Evolutionary conservation across 2,329 filamentous ascomycete genomes (phyloP).

Genomic region (Alternaria postmessia): DNA sequence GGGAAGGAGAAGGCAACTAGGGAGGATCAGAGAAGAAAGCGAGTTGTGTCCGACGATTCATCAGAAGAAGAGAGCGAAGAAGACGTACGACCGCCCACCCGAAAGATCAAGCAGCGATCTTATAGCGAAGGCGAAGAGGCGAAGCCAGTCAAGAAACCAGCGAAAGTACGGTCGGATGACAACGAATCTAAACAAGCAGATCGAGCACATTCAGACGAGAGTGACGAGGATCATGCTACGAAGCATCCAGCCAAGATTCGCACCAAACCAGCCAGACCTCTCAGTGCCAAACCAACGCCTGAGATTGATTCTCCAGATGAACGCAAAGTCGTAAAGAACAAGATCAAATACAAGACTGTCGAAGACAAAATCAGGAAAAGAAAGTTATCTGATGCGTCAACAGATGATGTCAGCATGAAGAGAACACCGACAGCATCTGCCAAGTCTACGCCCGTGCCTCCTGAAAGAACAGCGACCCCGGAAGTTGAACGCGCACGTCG

Average conservation of each 20-base stretch:
- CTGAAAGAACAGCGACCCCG: conserved; percentile 45
- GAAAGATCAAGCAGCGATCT: conserved; percentile 45
- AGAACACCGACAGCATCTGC: conserved; percentile 46
- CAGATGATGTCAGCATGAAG: conserved; percentile 41
- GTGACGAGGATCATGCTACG: conserved; percentile 37
- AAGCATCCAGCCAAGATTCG: conserved; percentile 39
- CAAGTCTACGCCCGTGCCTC: conserved; percentile 47
- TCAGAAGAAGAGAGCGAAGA: conserved; percentile 50
- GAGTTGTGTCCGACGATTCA: conserved; percentile 45
- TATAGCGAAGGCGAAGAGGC: conserved; percentile 47
- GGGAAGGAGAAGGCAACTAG: conserved; percentile 48
- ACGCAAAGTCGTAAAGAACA: conserved; percentile 41
- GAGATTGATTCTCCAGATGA: conserved; percentile 49
- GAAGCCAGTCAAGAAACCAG: conserved; percentile 43
- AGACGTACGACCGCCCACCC: conserved; percentile 46
- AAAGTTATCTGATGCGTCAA: conserved; percentile 42
- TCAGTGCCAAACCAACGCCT: conserved; percentile 42
- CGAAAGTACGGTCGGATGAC: conserved; percentile 43
- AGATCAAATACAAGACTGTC: conserved; percentile 43
- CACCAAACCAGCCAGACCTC: conserved; percentile 35
- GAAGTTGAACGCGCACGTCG: conserved; percentile 46
- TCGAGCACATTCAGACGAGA: conserved; percentile 40
- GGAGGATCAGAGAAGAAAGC: conserved; percentile 43
- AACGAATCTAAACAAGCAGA: conserved; percentile 38
- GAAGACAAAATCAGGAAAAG: conserved; percentile 47